Evolutionary conservation across 2,329 filamentous ascomycete genomes (phyloP).

Genomic region (Pestalotiopsis sp.): DNA sequence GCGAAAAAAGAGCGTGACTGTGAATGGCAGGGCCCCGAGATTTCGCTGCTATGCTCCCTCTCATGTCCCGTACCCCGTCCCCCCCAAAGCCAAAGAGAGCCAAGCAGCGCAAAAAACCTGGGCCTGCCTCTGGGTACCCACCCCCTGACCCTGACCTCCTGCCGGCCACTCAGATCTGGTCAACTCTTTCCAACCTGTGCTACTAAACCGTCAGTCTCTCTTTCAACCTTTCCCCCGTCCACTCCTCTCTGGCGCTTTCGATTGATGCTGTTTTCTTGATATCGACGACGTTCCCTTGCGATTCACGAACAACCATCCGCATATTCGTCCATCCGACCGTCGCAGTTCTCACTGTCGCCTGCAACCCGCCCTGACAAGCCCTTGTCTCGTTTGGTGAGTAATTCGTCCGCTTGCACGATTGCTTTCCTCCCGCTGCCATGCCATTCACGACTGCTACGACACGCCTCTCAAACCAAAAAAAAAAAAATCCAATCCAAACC

Average conservation of each 20-base stretch:
- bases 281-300: not conserved
- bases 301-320: not conserved
- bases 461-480: not conserved
- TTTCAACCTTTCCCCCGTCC: not conserved
- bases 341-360: not conserved
- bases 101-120: not conserved
- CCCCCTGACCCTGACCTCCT: conserved; percentile 6
- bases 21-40: not conserved
- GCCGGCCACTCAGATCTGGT: conserved; percentile 2
- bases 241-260: not conserved
- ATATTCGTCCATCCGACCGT: not conserved
- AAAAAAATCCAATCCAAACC: not conserved
- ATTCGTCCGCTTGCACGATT: not conserved
- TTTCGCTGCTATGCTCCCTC: not conserved
- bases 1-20: not conserved
- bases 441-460: not conserved
- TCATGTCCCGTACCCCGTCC: not conserved
- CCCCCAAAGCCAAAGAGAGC: not conserved
- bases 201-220: conserved; percentile 6
- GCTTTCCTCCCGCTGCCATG: not conserved
- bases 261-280: conserved; percentile 4
- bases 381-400: not conserved
- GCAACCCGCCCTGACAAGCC: not conserved
- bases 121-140: not conserved
- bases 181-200: conserved; percentile 10